phyloP scores from a whole-genome alignment of 1,139 yeast species.

The Saccharomyces uvarum region DNA sequence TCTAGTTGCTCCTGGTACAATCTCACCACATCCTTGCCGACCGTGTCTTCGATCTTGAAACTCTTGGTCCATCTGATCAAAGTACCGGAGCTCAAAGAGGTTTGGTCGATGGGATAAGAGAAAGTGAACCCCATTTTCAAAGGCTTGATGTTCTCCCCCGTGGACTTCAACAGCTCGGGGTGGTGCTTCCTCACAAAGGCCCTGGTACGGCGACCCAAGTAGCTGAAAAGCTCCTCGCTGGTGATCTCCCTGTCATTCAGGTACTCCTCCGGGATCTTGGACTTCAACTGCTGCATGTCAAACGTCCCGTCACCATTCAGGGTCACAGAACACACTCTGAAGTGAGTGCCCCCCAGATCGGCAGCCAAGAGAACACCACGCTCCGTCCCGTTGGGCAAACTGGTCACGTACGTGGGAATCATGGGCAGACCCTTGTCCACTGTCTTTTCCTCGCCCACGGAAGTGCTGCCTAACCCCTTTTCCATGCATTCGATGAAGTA shows the following conservation, averaged over 20 bases:
- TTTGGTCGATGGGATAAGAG: constrained; percentile 86
- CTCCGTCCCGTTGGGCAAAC: constrained; percentile 75
- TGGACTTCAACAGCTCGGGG: constrained; percentile 29
- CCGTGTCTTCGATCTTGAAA: constrained; percentile 73
- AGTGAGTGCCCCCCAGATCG: constrained; percentile 82
- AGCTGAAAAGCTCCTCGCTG: constrained; percentile 55
- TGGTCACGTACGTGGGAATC: constrained; percentile 82
- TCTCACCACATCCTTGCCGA: constrained; percentile 73
- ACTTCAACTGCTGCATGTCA: constrained; percentile 62
- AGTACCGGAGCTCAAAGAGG: constrained; percentile 67
- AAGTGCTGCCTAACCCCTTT: constrained; percentile 47
- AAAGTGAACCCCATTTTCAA: constrained; percentile 86
- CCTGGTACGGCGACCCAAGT: constrained; percentile 62
- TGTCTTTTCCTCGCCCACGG: constrained; percentile 33
- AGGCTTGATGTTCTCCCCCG: constrained; percentile 16
- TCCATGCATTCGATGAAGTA: constrained; percentile 58
- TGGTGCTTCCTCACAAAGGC: constrained; percentile 61
- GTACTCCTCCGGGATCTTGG: constrained; percentile 63
- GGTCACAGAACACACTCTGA: constrained; percentile 78
- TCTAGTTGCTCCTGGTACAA: constrained; percentile 66
- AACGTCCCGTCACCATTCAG: constrained; percentile 78
- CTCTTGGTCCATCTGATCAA: constrained; percentile 96
- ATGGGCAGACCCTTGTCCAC: constrained; percentile 52
- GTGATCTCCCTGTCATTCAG: constrained; percentile 42
- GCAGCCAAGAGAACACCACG: constrained; percentile 72